These are phyloP conservation scores for Coemansia sp. DNA, from an alignment of 371 early-diverging fungal species.

Conservation along the genomic window DNA sequence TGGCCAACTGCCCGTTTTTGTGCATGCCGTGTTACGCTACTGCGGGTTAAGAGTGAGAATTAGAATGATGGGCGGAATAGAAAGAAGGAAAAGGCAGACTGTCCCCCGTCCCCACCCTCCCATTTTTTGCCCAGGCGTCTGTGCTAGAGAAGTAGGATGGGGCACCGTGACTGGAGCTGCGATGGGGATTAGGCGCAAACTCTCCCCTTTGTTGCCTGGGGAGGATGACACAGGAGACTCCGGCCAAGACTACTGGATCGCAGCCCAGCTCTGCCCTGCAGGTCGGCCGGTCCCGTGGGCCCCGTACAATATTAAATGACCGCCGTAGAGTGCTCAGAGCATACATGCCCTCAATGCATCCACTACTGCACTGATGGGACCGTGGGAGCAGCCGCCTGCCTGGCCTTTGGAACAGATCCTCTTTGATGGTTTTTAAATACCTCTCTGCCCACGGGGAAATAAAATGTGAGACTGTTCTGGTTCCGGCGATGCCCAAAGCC, in stretches of 20 bases:
- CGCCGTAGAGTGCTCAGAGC: constrained; percentile 9
- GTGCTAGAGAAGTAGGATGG: neutral
- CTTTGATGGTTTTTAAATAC: neutral
- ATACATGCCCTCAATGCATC: neutral
- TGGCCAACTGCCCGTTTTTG: constrained; percentile 43
- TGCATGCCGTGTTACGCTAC: constrained; percentile 16
- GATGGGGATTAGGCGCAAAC: neutral
- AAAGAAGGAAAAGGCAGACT: neutral
- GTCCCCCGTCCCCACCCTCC: constrained; percentile 4
- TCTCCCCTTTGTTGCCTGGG: constrained; percentile 2
- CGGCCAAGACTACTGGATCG: neutral
- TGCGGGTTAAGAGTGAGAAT: neutral
- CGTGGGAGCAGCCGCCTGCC: constrained; percentile 12
- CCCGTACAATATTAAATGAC: constrained; percentile 7
- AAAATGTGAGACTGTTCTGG: too few species aligned
- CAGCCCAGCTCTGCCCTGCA: neutral
- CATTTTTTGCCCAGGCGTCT: neutral
- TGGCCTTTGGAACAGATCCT: neutral
- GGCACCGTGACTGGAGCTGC: neutral
- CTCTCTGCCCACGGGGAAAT: too few species aligned
- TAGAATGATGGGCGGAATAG: neutral
- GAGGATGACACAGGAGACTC: neutral
- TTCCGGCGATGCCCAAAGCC: too few species aligned
- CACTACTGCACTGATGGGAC: constrained; percentile 21
- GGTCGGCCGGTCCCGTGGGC: constrained; percentile 7